Conservation (phyloP, 768 basidiomycete species). For the Lanmaoa rubissima region DNA sequence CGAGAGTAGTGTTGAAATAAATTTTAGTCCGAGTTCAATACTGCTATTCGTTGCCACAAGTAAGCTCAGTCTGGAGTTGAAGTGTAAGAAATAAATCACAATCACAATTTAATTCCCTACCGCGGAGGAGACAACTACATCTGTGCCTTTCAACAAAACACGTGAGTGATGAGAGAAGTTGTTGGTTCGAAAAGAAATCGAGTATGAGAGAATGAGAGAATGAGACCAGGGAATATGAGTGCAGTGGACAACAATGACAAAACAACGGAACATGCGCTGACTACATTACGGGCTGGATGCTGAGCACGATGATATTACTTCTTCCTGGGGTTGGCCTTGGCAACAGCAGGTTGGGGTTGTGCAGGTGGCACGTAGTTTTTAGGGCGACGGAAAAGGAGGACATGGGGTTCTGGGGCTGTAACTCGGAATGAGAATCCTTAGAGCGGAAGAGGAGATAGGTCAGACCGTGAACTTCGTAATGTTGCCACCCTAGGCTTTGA, state of each 20-base stretch:
- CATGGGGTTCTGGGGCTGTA: conserved; percentile 88
- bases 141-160: conserved; percentile 6
- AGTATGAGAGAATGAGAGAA: conserved; percentile 10
- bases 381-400: conserved; percentile 85
- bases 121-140: conserved; percentile 5
- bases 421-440: conserved; percentile 12
- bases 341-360: conserved; percentile 40
- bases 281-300: conserved; percentile 12
- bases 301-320: conserved; percentile 30
- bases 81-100: conserved; percentile 4
- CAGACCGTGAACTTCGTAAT: conserved; percentile 94
- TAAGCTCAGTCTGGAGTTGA: conserved; percentile 8
- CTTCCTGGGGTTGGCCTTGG: conserved; percentile 43
- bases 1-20: not conserved
- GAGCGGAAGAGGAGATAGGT: not conserved
- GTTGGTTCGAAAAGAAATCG: conserved; percentile 8
- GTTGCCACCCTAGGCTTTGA: conserved; percentile 95
- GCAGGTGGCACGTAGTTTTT: conserved; percentile 62
- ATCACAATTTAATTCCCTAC: conserved; percentile 13
- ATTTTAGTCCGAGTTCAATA: not conserved
- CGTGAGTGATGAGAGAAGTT: conserved; percentile 1
- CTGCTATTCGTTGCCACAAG: not conserved
- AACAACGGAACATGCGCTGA: conserved; percentile 21
- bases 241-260: conserved; percentile 21
- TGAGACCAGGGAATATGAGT: conserved; percentile 17